These are phyloP conservation scores for Rhizopogon rudus DNA, from an alignment of 768 basidiomycete genomes.

Conservation along the genomic window DNA sequence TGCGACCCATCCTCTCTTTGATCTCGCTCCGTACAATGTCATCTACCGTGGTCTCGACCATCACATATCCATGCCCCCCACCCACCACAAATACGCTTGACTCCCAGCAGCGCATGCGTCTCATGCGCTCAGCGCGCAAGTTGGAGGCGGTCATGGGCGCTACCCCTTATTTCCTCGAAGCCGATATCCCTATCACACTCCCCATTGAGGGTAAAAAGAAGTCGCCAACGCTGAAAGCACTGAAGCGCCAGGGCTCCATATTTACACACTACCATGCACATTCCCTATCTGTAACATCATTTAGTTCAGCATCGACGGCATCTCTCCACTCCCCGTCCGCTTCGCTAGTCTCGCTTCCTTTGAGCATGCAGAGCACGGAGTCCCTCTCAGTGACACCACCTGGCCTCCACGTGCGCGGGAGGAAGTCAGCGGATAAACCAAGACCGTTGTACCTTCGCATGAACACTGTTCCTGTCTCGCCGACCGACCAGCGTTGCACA, in stretches of 20 bases:
- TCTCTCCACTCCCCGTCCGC: slow-evolving; percentile 10
- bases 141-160: slow-evolving; percentile 31
- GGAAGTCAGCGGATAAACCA: slow-evolving; percentile 9
- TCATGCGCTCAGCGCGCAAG: slow-evolving; percentile 33
- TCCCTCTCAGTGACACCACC: slow-evolving; percentile 9
- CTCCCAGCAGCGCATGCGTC: slow-evolving; percentile 27
- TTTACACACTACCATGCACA: slow-evolving; percentile 18
- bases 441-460: slow-evolving; percentile 20
- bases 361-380: slow-evolving; percentile 10
- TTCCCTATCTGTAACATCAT: slow-evolving; percentile 17
- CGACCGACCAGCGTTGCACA: slow-evolving; percentile 6
- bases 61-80: slow-evolving; percentile 19
- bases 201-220: slow-evolving; percentile 14
- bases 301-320: slow-evolving; percentile 7
- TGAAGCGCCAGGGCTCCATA: slow-evolving; percentile 29
- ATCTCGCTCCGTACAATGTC: slow-evolving; percentile 14
- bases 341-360: slow-evolving; percentile 14
- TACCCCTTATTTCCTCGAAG: slow-evolving; percentile 31
- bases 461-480: slow-evolving; percentile 11
- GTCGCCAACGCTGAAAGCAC: slow-evolving; percentile 8
- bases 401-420: slow-evolving; percentile 14
- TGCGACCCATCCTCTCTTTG: neutral
- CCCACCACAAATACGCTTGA: slow-evolving; percentile 31
- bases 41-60: slow-evolving; percentile 9
- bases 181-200: slow-evolving; percentile 11